A percentile compares a stretch with the other conserved stretches of the same genome.
phyloP scores from a whole-genome alignment of 78 protist genomes.

The Guillardia theta region DNA sequence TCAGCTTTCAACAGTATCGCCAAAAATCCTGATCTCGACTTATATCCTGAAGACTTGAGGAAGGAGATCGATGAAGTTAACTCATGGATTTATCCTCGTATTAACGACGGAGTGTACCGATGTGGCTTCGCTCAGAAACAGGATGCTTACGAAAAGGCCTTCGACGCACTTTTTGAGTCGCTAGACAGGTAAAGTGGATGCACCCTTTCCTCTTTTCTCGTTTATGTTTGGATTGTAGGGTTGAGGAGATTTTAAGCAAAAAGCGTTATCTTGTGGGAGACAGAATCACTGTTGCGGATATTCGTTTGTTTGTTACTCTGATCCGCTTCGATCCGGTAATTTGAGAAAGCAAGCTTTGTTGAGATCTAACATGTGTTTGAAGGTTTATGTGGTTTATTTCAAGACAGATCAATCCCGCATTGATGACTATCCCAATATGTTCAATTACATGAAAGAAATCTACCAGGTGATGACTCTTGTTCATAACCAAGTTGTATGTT shows the following conservation, averaged over 20 bases:
- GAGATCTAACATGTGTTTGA: too few species aligned
- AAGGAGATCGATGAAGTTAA: conserved; percentile 68
- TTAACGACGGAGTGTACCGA: conserved; percentile 86
- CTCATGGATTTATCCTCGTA: conserved; percentile 54
- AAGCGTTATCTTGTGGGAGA: background rate
- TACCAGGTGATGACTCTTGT: conserved; percentile 56
- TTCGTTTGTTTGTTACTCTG: background rate
- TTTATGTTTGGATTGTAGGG: background rate
- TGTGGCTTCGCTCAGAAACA: conserved; percentile 77
- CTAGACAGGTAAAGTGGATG: background rate
- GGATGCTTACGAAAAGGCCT: background rate
- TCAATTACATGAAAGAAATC: conserved; percentile 60
- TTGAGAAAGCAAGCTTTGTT: too few species aligned
- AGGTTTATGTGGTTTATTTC: conserved; percentile 79
- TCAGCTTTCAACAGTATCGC: conserved; percentile 66
- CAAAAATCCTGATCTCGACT: conserved; percentile 47
- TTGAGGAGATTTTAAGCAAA: background rate
- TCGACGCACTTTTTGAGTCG: background rate
- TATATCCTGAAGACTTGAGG: conserved; percentile 66
- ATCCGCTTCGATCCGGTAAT: background rate
- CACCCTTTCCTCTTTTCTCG: background rate
- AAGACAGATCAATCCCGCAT: conserved; percentile 70
- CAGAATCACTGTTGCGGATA: background rate
- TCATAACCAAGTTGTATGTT: background rate
- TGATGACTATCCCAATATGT: conserved; percentile 75